Evolutionary conservation across 306 rosid species (phyloP), one percentile per base, ranked within the genome.

Genomic region (Medicago ruthenica): DNA sequence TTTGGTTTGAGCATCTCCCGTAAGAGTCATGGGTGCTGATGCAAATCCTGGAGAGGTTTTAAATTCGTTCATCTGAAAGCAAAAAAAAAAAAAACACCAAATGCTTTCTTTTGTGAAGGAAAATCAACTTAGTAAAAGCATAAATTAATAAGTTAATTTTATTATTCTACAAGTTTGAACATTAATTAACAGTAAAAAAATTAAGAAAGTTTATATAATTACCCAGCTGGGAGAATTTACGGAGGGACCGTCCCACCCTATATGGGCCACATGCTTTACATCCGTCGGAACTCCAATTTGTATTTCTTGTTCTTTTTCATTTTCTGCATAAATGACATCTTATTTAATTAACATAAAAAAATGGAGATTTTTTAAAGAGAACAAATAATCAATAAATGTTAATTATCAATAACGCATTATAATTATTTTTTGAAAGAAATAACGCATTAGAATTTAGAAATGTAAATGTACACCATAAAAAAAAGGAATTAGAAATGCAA

Each of bases 231-330:
- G 96, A 80, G 96, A 85, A 84, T 86, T 89, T 68, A 91, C 97
- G 12, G 99, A 86, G 12, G 96, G 98, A 42, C 98, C 97, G 77
- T 95, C 99, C 96, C 96, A 92, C 67, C 99, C 99, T 77, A 95
- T 90, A 53, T 95, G 97, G 62, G 97, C 97, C 63, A 92, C 99
- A 78, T 95, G 99, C 85, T 95, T 92, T 67, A 95, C 99, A 83
- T 95, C 99, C 9, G 99, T 95, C 13, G 99, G 99, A 44, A 1
- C 9, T 34, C 99, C 99, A 40, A 95, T 95, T 72, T 95, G 88
- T 76, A 95, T 90, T 6, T 92, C 99, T 86, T 84, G 86, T 37
- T 89, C 92, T 81, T 89, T 88, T 59, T 85, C 90, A 79, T 70
- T 82, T n/a, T 92, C 97, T 95, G 90, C 82, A 50, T 22, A 51